Percentiles rank a stretch among this genome's conserved stretches.
Conservation (phyloP, 1,284 basidiomycete species). For the Tilletia walkeri region DNA sequence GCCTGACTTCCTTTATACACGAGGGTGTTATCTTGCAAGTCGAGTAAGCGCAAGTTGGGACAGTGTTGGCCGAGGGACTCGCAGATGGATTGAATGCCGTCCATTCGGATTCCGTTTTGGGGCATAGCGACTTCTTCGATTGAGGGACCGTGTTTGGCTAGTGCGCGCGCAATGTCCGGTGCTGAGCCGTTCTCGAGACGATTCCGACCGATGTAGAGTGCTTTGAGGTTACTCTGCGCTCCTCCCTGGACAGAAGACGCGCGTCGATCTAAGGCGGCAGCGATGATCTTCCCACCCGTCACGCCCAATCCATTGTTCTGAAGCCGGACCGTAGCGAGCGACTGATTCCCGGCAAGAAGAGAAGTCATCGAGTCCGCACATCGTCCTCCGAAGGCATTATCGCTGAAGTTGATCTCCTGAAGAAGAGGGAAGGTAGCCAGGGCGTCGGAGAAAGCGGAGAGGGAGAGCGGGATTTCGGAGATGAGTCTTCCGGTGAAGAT, state of each 20-base stretch:
- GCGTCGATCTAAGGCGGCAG: conserved; percentile 75
- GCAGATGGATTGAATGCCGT: conserved; percentile 81
- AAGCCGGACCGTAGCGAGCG: conserved; percentile 81
- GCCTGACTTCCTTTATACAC: conserved; percentile 71
- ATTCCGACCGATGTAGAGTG: conserved; percentile 89
- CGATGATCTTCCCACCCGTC: conserved; percentile 79
- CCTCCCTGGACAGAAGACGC: conserved; percentile 62
- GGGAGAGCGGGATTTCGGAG: conserved; percentile 86
- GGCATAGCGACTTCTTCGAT: conserved; percentile 79
- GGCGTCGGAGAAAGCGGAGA: conserved; percentile 82
- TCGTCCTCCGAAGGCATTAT: conserved; percentile 95
- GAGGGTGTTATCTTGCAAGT: conserved; percentile 95
- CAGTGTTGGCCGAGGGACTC: conserved; percentile 70
- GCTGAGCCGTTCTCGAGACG: conserved; percentile 89
- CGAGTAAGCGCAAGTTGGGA: conserved; percentile 70
- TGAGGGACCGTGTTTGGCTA: conserved; percentile 71
- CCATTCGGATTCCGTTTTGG: conserved; percentile 95
- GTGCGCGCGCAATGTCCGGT: conserved; percentile 78
- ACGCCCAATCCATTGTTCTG: conserved; percentile 99
- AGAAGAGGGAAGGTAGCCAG: conserved; percentile 77
- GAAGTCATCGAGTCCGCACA: conserved; percentile 92
- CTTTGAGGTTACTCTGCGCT: conserved; percentile 60
- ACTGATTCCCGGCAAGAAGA: conserved; percentile 60
- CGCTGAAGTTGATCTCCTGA: conserved; percentile 83
- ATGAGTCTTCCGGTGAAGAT: conserved; percentile 97